Evolutionary conservation across 2,329 filamentous ascomycete species (phyloP), one percentile per base, ranked within the genome.

Genomic region (Colletotrichum sidae): DNA sequence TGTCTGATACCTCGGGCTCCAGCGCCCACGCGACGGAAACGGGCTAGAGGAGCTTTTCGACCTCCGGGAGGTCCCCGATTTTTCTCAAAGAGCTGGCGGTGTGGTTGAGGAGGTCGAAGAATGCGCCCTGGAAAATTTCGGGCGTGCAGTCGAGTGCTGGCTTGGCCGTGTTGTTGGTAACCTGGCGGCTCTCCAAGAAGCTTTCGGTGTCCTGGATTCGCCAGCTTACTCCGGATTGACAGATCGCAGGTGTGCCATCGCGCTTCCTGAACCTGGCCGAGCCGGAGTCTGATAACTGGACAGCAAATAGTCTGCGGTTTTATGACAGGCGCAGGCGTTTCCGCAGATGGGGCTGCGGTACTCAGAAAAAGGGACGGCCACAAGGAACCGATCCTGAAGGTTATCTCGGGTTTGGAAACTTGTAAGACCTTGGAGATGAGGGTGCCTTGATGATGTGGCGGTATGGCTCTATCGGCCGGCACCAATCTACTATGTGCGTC

Each of bases 91-190:
- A 38, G 1, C 51, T 42, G 25, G 46, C 42, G 13, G 64, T 67
- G 7, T 46, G 59, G 17, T 63, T 59, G 7, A 41, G 11, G 34
- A 67, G n/a, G n/a, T 67, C 59, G 39, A 67, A 67, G 1, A 59
- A 67, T n/a, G 44, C 64, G 6, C 64, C 64, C 13, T 67, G 64
- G 41, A 67, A 67, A 8, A 60, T 34, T 10, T 59, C 55, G 9
- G 60, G 64, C 12, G 60, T 64, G 50, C 64, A 67, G 12, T 59
- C 64, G 13, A 59, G n/a, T 7, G 52, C 64, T 9, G 64, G 64
- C 8, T 46, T 39, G 45, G 53, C 60, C 8, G 41, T 50, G 17
- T 54, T 47, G 5, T 55, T 54, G 8, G 54, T 52, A 9, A 50
- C 12, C 42, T 60, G 33, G 7, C 65, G 37, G n/a, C 37, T 53